phyloP scores from a whole-genome alignment of 352 stramenopile species.

The Peronospora tabacina region DNA sequence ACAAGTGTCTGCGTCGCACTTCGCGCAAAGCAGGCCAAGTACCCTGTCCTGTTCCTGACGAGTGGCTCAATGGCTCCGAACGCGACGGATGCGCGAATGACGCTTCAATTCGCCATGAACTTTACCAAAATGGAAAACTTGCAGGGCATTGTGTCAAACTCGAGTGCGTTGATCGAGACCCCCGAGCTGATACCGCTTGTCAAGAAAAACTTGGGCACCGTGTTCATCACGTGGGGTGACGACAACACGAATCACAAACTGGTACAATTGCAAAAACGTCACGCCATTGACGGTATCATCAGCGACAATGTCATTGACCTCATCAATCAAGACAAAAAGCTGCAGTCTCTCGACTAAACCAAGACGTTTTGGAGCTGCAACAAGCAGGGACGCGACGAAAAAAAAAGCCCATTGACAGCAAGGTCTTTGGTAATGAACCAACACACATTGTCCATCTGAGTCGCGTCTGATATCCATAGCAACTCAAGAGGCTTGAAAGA shows the following conservation, averaged over 20 bases:
- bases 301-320: slow-evolving; percentile 81
- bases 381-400: too few species aligned
- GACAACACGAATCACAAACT: slow-evolving; percentile 68
- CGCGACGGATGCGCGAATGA: slow-evolving; percentile 44
- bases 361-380: slow-evolving; percentile 14
- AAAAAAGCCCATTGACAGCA: too few species aligned
- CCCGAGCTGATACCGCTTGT: slow-evolving; percentile 44
- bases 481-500: neutral
- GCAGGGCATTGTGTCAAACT: slow-evolving; percentile 70
- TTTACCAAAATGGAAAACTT: slow-evolving; percentile 59
- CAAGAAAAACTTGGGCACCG: slow-evolving; percentile 33
- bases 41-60: slow-evolving; percentile 71
- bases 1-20: slow-evolving; percentile 57
- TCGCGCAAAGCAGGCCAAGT: slow-evolving; percentile 60
- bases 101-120: slow-evolving; percentile 55
- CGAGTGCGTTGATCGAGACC: slow-evolving; percentile 49
- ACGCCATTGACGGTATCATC: slow-evolving; percentile 68
- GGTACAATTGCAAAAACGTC: slow-evolving; percentile 63
- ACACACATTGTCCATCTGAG: too few species aligned
- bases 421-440: too few species aligned
- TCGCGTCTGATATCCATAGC: too few species aligned
- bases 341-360: slow-evolving; percentile 13
- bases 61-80: slow-evolving; percentile 46
- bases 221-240: slow-evolving; percentile 70
- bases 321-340: slow-evolving; percentile 41